phyloP scores from a whole-genome alignment of 2,329 filamentous ascomycete species.

The Arthrobotrys conoides region DNA sequence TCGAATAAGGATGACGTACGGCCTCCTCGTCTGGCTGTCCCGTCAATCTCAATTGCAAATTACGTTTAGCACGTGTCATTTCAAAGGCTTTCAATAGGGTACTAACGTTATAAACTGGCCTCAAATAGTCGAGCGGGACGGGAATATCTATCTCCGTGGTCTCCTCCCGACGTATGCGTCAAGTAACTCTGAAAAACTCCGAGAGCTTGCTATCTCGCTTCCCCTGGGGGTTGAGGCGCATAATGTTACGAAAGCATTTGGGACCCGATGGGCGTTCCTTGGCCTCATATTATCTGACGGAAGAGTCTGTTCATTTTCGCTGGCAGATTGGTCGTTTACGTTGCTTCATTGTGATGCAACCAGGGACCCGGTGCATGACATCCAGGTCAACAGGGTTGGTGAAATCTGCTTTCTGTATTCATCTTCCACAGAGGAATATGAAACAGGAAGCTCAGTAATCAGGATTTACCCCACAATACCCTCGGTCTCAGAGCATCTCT shows the following conservation, averaged over 20 bases:
- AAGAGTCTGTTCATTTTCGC: slow-evolving; percentile 27
- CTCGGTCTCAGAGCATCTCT: slow-evolving; percentile 32
- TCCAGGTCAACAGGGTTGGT: slow-evolving; percentile 35
- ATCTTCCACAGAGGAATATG: too few species aligned
- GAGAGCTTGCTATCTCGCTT: slow-evolving; percentile 33
- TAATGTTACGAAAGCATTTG: slow-evolving; percentile 39
- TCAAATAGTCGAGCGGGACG: slow-evolving; percentile 51
- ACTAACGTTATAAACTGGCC: slow-evolving; percentile 21
- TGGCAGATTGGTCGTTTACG: slow-evolving; percentile 22
- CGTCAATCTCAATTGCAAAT: not conserved
- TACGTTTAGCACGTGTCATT: slow-evolving; percentile 5
- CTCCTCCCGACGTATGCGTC: slow-evolving; percentile 31
- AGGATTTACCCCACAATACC: slow-evolving; percentile 25
- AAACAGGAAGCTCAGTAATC: not conserved
- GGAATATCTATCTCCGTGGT: slow-evolving; percentile 35
- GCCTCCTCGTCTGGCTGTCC: not conserved
- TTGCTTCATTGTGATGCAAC: slow-evolving; percentile 2
- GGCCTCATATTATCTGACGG: slow-evolving; percentile 38
- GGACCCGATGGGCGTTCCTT: slow-evolving; percentile 47
- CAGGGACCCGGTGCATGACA: slow-evolving; percentile 12
- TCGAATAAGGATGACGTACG: not conserved
- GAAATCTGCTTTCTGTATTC: slow-evolving; percentile 38
- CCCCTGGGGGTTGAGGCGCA: not conserved
- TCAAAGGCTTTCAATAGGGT: slow-evolving; percentile 13
- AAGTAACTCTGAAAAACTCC: not conserved